Conservation (phyloP, 2,329 filamentous ascomycete genomes). For the Lachnellula cervina region DNA sequence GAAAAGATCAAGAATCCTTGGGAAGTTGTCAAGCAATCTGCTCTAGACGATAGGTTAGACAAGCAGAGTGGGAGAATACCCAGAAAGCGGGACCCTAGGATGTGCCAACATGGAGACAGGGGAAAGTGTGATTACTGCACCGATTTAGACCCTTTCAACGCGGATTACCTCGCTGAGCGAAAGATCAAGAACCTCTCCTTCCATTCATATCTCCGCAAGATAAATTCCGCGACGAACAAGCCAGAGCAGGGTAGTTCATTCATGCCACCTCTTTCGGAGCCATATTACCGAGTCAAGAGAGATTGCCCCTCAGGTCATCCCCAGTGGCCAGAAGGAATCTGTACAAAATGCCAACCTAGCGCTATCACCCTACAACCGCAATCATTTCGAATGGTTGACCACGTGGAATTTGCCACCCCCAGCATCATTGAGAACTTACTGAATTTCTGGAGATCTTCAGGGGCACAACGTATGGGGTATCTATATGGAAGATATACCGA, state of each 20-base stretch:
- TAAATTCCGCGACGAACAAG: slow-evolving; percentile 95
- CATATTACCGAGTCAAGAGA: slow-evolving; percentile 81
- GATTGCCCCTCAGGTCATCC: slow-evolving; percentile 92
- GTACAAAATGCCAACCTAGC: slow-evolving; percentile 95
- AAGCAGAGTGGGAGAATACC: slow-evolving; percentile 85
- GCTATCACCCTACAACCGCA: slow-evolving; percentile 94
- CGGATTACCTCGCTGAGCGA: slow-evolving; percentile 85
- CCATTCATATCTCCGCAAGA: slow-evolving; percentile 88
- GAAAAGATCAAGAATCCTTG: slow-evolving; percentile 78
- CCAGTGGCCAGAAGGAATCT: slow-evolving; percentile 92
- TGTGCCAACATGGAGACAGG: slow-evolving; percentile 94
- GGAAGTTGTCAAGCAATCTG: slow-evolving; percentile 86
- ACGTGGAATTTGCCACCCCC: slow-evolving; percentile 89
- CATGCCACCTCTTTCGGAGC: slow-evolving; percentile 90
- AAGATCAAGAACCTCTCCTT: slow-evolving; percentile 99
- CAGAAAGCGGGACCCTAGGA: slow-evolving; percentile 67
- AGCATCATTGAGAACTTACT: slow-evolving; percentile 84
- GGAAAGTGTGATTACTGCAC: slow-evolving; percentile 99
- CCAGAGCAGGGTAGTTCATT: slow-evolving; percentile 90
- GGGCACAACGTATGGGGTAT: slow-evolving; percentile 79
- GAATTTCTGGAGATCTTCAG: slow-evolving; percentile 85
- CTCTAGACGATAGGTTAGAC: slow-evolving; percentile 81
- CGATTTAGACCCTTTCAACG: slow-evolving; percentile 88
- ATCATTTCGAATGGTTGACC: slow-evolving; percentile 92
- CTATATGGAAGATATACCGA: slow-evolving; percentile 88